Evolutionary conservation across 805 yeast genomes (phyloP), one percentile per base, ranked within the genome.

Genomic region (Nakazawaea wickerhamii): DNA sequence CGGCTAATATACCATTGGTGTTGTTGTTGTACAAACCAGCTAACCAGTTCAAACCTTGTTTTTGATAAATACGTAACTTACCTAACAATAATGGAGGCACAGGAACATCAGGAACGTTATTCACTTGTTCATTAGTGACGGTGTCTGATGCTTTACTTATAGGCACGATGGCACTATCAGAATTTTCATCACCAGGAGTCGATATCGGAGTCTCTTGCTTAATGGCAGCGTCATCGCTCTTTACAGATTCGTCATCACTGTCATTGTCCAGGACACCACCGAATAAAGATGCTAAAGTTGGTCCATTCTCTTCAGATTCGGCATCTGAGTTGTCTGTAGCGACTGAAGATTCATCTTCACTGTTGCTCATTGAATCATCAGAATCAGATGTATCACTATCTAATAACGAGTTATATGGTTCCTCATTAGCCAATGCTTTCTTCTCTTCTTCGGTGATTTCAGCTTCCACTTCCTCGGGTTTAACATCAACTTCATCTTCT

Each of bases 1-100:
- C 99, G 1, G 99, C 99, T 36, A 93, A 71, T 40, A 93, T 93
- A 49, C 99, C 99, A 60, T 93, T 93, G 4, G 98, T 93, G 44
- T 85, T 79, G 55, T 87, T 87, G 58, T 87, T 87, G 65, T 90
- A 91, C 45, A 93, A 66, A 36, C 96, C 88, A 1, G 96, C 98
- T 38, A 93, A 66, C 99, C 99, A 93, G 52, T 93, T 95, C 30
- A 93, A 70, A 47, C 99, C 99, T 60, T 88, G 95, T 44, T 89
- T 91, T 59, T 93, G 99, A 55, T 93, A 93, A 7, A 79, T 86
- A 59, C 99, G 79, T 40, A 93, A 67, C 0, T 79, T 77, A 21
- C 98, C 99, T 48, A 89, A 73, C 20, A 93, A 65, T 7, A 85
- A 61, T 11, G 79, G 69, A 0, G 98, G 98, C 3, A 76, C 55